These are phyloP conservation scores for Backusella tarrabulga DNA, from an alignment of 192 early-diverging fungal species.

Conservation along the genomic window DNA sequence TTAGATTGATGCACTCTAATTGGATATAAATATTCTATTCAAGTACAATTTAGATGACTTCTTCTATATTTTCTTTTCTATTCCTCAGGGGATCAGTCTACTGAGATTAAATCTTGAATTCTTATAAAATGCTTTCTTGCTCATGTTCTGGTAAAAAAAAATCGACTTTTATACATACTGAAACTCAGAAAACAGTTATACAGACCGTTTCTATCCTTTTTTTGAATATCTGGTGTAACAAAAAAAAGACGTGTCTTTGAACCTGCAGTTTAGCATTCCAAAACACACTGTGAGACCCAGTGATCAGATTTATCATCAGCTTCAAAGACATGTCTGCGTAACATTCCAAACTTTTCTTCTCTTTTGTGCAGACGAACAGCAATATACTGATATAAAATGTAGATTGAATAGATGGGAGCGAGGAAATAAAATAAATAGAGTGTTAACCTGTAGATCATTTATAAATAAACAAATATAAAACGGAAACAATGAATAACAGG, in stretches of 20 bases:
- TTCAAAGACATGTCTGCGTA: slow-evolving; percentile 6
- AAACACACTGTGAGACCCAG: slow-evolving; percentile 3
- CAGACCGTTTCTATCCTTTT: not conserved
- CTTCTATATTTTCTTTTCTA: not conserved
- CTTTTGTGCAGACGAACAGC: not conserved
- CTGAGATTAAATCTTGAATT: not conserved
- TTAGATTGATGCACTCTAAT: not conserved
- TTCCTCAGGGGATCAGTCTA: not conserved
- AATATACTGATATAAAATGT: not conserved
- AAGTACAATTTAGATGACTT: not conserved
- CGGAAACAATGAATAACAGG: too few relatives aligned
- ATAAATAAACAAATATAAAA: not conserved
- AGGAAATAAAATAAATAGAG: not conserved
- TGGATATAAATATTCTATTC: not conserved
- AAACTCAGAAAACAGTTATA: not conserved
- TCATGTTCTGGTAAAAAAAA: not conserved
- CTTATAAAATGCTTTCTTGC: not conserved
- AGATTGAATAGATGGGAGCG: too few relatives aligned
- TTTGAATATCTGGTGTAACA: not conserved
- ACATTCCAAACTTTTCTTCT: not conserved
- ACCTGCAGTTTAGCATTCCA: not conserved
- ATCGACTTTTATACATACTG: not conserved
- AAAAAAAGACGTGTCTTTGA: not conserved
- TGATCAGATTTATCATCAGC: slow-evolving; percentile 6
- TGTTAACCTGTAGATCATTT: not conserved